Conservation (phyloP, 768 basidiomycete genomes). For the Inosperma sp. region DNA sequence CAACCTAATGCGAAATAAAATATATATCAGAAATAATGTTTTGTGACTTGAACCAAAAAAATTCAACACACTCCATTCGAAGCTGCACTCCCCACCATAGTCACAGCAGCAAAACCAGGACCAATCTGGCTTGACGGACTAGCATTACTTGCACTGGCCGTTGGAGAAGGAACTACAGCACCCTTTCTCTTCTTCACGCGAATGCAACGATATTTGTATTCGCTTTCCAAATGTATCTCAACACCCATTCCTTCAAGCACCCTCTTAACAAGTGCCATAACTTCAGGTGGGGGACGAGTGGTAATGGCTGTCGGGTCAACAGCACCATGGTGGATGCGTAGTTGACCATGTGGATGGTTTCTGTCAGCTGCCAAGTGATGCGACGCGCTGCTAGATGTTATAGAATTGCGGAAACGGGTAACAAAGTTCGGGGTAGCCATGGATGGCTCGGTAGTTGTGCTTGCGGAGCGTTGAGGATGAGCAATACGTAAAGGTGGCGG, state of each 20-base stretch:
- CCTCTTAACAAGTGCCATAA: conserved; percentile 78
- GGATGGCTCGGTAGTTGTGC: conserved; percentile 37
- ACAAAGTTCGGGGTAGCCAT: conserved; percentile 45
- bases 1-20: conserved; percentile 53
- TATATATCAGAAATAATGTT: conserved; percentile 5
- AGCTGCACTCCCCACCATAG: conserved; percentile 75
- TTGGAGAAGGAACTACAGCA: conserved; percentile 26
- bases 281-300: conserved; percentile 75
- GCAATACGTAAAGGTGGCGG: conserved; percentile 20
- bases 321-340: conserved; percentile 87
- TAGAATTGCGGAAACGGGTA: conserved; percentile 47
- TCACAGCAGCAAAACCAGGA: conserved; percentile 63
- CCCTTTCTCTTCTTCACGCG: conserved; percentile 70
- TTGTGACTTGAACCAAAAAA: conserved; percentile 7
- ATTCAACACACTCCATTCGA: conserved; percentile 72
- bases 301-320: conserved; percentile 90
- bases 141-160: conserved; percentile 35
- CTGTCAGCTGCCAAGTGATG: conserved; percentile 29
- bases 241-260: conserved; percentile 88
- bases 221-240: conserved; percentile 81
- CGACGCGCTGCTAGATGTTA: conserved; percentile 36
- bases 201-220: conserved; percentile 86
- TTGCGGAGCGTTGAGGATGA: conserved; percentile 43
- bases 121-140: conserved; percentile 32
- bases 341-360: conserved; percentile 33